phyloP scores from a whole-genome alignment of 2,329 filamentous ascomycete species.

The Aspergillus amoenus region DNA sequence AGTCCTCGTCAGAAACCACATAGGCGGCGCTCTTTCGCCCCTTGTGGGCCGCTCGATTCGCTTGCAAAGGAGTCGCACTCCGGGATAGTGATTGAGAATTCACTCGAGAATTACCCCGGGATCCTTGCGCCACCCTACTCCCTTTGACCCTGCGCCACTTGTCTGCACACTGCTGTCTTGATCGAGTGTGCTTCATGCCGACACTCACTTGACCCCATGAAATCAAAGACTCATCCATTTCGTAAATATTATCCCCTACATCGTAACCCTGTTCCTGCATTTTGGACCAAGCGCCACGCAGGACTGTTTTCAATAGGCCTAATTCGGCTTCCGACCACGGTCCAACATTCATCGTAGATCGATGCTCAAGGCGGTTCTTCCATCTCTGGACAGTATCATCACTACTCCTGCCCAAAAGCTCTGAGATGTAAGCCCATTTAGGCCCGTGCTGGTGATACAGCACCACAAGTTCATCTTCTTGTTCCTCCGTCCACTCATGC shows the following conservation, averaged over 20 bases:
- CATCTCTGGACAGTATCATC: slow-evolving; percentile 46
- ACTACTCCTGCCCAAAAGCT: slow-evolving; percentile 36
- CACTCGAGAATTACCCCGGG: not conserved
- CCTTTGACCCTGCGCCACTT: slow-evolving; percentile 38
- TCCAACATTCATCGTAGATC: slow-evolving; percentile 34
- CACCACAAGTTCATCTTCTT: slow-evolving; percentile 41
- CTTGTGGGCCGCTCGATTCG: not conserved
- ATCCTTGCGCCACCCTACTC: not conserved
- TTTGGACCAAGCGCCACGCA: slow-evolving; percentile 26
- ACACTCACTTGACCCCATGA: slow-evolving; percentile 35
- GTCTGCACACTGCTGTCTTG: slow-evolving; percentile 41
- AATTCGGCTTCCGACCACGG: slow-evolving; percentile 39
- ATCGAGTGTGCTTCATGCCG: slow-evolving; percentile 28
- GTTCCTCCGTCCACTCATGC: slow-evolving; percentile 40
- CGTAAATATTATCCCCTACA: slow-evolving; percentile 37
- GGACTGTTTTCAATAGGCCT: slow-evolving; percentile 23
- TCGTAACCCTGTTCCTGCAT: slow-evolving; percentile 19
- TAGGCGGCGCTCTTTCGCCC: slow-evolving; percentile 7
- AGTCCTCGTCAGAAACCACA: slow-evolving; percentile 12
- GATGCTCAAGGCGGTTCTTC: slow-evolving; percentile 43
- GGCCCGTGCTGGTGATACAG: slow-evolving; percentile 33
- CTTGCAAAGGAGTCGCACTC: not conserved
- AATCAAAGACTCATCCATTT: slow-evolving; percentile 33
- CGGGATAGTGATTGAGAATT: not conserved
- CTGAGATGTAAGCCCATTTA: slow-evolving; percentile 40